Conservation (phyloP, 495 filamentous ascomycete genomes). For the Astrothelium subdiscretum region DNA sequence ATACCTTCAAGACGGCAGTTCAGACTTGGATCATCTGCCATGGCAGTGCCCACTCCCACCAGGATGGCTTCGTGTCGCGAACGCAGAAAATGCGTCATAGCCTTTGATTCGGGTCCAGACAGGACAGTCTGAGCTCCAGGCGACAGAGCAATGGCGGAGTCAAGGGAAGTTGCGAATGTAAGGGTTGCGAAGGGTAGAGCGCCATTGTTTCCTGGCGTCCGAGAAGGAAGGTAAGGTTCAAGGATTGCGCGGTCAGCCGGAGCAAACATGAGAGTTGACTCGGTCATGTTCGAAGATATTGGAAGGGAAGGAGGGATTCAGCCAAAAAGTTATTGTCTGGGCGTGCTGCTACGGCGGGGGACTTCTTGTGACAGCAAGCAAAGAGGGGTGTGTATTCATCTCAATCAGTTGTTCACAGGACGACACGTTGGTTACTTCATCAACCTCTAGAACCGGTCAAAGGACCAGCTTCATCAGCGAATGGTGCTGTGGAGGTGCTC, state of each 20-base stretch:
- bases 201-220: not conserved
- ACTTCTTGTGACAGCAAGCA: too few relatives aligned
- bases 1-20: conserved; percentile 60
- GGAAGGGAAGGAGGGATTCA: not conserved
- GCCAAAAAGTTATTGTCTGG: too few relatives aligned
- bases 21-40: conserved; percentile 72
- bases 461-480: too few relatives aligned
- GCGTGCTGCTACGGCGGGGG: too few relatives aligned
- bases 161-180: conserved; percentile 84
- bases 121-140: conserved; percentile 67
- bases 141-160: conserved; percentile 60
- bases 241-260: not conserved
- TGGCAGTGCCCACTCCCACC: conserved; percentile 71
- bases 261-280: not conserved
- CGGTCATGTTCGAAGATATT: not conserved
- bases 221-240: not conserved
- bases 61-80: conserved; percentile 73
- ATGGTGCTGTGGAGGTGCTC: too few relatives aligned
- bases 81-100: conserved; percentile 85
- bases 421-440: too few relatives aligned
- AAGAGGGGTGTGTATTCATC: too few relatives aligned
- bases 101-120: conserved; percentile 69
- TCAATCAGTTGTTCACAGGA: too few relatives aligned
- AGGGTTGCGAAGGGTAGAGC: conserved; percentile 46
- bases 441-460: too few relatives aligned